Percentiles rank a stretch among this genome's conserved stretches.
phyloP scores from a whole-genome alignment of 1,284 basidiomycete genomes.

The Jaminaea rosea region DNA sequence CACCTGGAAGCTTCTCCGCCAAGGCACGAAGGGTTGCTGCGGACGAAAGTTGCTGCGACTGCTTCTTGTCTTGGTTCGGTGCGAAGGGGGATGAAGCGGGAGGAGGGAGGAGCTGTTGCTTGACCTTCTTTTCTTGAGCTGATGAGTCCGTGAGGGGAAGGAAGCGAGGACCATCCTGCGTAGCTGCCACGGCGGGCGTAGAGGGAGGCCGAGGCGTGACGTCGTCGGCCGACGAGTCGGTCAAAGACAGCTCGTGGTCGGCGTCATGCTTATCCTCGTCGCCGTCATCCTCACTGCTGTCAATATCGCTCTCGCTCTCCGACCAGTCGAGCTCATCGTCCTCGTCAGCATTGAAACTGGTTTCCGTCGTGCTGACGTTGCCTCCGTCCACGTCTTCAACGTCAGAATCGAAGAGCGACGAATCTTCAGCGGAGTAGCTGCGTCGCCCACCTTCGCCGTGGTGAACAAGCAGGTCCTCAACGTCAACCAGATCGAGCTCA shows the following conservation, averaged over 20 bases:
- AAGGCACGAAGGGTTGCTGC: slow-evolving; percentile 1
- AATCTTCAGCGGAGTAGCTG: slow-evolving; percentile 21
- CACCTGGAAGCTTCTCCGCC: slow-evolving; percentile 2
- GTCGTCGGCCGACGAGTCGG: neutral
- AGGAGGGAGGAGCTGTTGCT: too few species aligned
- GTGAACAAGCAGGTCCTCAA: slow-evolving; percentile 48
- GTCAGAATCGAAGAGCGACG: neutral
- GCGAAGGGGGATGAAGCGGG: too few species aligned
- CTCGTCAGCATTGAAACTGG: too few species aligned
- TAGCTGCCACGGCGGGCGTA: too few species aligned
- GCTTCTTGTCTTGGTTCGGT: too few species aligned
- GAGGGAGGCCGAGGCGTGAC: neutral
- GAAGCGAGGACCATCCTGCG: too few species aligned
- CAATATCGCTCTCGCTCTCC: neutral
- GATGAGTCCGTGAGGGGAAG: too few species aligned
- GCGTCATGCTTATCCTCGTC: slow-evolving; percentile 1
- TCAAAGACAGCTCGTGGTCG: neutral
- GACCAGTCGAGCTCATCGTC: neutral
- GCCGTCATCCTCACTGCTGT: slow-evolving; percentile 1
- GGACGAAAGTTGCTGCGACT: too few species aligned
- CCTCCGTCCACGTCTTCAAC: slow-evolving; percentile 44
- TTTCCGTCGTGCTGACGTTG: slow-evolving; percentile 36
- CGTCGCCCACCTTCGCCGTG: slow-evolving; percentile 15
- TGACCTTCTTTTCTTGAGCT: too few species aligned
- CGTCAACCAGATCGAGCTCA: slow-evolving; percentile 53